Evolutionary conservation across 140 eudicot species (phyloP), one percentile per base, ranked within the genome.

Genomic region (Oenanthe javanica): DNA sequence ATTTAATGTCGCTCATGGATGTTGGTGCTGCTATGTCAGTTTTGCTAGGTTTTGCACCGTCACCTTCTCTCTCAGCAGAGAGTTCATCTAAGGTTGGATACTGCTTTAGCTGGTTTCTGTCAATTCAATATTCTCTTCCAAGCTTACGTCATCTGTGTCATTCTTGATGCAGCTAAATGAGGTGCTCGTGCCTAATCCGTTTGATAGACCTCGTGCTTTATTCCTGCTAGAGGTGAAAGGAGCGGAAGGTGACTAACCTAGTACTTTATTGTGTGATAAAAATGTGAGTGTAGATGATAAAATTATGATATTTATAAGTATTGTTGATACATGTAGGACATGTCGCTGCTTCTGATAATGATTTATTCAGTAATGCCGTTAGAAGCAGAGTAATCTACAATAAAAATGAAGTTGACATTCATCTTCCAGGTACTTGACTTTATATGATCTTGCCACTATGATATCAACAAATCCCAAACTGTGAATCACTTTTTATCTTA

Each of bases 21-120:
- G 89, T 92, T 82, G 93, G 94, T 87, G 97, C 96, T 76, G 87
- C 92, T 72, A 86, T 91, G 59, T 90, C 97, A 81, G 93, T 94
- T 72, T 86, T 94, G 91, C 96, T 94, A 85, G 98, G 96, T 48
- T 83, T 90, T 76, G 87, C 96, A 77, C 98, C 98, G 75, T 89
- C 93, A 84, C 74, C 88, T 38, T 89, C 91, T 18, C 89, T 94
- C 75, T 85, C 98, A 59, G 82, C 90, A 72, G 82, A 88, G 43
- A 89, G 98, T 86, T 94, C 98, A 79, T 81, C 85, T 63, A 94
- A 92, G 98, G 98, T 89, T 84, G 57, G 31, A 61, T 49, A 15
- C 18, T 42, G 49, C 14, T 27, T 42, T 36, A 40, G 46, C 36
- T 78, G 49, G 57, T 11, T 15, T 25, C 54, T 40, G 12, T n/a